Percentiles rank a stretch among this genome's conserved stretches.
These are phyloP conservation scores for Iris macrosiphon DNA, from an alignment of 106 monocot genomes.

Conservation along the genomic window DNA sequence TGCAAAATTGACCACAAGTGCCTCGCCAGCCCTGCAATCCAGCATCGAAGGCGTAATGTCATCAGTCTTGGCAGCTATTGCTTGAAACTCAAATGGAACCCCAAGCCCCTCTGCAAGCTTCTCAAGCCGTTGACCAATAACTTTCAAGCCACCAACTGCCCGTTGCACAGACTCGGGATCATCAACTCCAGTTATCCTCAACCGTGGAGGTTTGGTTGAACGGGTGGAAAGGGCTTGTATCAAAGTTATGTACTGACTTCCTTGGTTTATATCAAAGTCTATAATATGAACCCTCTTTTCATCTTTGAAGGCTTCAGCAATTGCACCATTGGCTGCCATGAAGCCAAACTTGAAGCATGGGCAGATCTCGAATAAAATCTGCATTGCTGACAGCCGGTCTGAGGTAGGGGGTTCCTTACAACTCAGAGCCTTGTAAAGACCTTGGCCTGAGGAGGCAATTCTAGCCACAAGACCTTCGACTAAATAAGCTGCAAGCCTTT, in stretches of 20 bases:
- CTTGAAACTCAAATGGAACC: slow-evolving; percentile 70
- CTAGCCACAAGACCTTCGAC: slow-evolving; percentile 88
- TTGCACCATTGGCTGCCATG: slow-evolving; percentile 94
- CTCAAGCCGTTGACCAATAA: slow-evolving; percentile 80
- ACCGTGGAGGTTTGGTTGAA: slow-evolving; percentile 24
- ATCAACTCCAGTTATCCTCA: slow-evolving; percentile 95
- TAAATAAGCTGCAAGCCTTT: slow-evolving; percentile 85
- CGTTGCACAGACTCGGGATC: slow-evolving; percentile 95
- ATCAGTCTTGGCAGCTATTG: slow-evolving; percentile 52
- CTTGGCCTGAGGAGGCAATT: slow-evolving; percentile 72
- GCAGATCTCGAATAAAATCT: slow-evolving; percentile 89
- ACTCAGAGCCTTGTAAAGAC: slow-evolving; percentile 73
- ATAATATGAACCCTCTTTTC: slow-evolving; percentile 82
- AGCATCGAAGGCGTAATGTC: slow-evolving; percentile 77
- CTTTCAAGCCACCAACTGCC: slow-evolving; percentile 66
- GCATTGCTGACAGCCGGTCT: slow-evolving; percentile 87
- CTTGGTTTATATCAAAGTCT: slow-evolving; percentile 97
- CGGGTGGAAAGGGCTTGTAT: slow-evolving; percentile 49
- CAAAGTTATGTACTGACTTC: slow-evolving; percentile 80
- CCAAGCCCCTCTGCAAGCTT: slow-evolving; percentile 58
- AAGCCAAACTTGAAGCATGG: slow-evolving; percentile 96
- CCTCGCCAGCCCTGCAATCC: slow-evolving; percentile 53
- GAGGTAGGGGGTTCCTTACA: slow-evolving; percentile 86
- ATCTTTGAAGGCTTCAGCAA: slow-evolving; percentile 63
- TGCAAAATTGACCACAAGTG: slow-evolving; percentile 88